Conservation (phyloP, 1,284 basidiomycete species). For the Pseudozyma pruni region DNA sequence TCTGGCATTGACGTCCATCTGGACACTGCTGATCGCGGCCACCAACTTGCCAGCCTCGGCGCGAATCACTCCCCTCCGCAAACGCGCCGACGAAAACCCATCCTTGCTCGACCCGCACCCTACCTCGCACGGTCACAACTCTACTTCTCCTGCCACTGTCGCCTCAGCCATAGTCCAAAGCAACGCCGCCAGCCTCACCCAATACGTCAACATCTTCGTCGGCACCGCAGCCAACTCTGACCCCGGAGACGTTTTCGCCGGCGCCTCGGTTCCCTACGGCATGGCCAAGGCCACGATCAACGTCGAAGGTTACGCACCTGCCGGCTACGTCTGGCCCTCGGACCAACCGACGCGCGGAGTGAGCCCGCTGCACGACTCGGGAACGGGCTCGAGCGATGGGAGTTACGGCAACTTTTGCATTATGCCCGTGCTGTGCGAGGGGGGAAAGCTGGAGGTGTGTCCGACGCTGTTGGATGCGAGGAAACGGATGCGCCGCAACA, state of each 20-base stretch:
- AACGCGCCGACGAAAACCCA: slow-evolving; percentile 16
- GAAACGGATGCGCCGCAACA: slow-evolving; percentile 33
- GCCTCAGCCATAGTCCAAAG: background rate
- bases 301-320: slow-evolving; percentile 57
- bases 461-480: slow-evolving; percentile 55
- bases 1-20: too few relatives aligned
- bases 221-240: slow-evolving; percentile 42
- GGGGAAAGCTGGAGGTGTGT: slow-evolving; percentile 46
- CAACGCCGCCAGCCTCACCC: slow-evolving; percentile 18
- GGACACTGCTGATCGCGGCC: background rate
- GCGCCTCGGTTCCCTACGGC: slow-evolving; percentile 57
- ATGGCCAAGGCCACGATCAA: slow-evolving; percentile 59
- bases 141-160: background rate
- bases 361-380: slow-evolving; percentile 56
- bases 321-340: slow-evolving; percentile 49
- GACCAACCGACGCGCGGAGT: slow-evolving; percentile 54
- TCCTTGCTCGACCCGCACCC: slow-evolving; percentile 4
- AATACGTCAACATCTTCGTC: slow-evolving; percentile 43
- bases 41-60: background rate
- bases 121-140: background rate
- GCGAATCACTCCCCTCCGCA: slow-evolving; percentile 4
- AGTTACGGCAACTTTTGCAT: slow-evolving; percentile 59
- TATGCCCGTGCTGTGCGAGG: slow-evolving; percentile 56
- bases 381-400: slow-evolving; percentile 57
- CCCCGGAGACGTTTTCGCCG: slow-evolving; percentile 54